Evolutionary conservation across 306 rosid genomes (phyloP).

Genomic region (Corylus americana): DNA sequence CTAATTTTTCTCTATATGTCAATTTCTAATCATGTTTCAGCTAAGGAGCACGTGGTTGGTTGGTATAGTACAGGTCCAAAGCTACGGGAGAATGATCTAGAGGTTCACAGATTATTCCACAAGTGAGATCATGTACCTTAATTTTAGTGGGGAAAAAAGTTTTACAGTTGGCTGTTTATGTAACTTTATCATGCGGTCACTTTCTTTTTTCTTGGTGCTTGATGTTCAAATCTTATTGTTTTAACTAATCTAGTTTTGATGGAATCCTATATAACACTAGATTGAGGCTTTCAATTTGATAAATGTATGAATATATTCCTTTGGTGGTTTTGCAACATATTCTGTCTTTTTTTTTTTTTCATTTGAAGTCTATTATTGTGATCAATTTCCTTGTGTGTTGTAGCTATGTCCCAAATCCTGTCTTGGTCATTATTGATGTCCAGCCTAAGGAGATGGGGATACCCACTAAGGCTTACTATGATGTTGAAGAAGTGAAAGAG

Average conservation of each 20-base stretch:
- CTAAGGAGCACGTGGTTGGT: conserved; percentile 90
- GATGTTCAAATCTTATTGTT: background rate
- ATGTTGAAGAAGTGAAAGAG: conserved; percentile 89
- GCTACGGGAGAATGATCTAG: conserved; percentile 85
- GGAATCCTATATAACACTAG: background rate
- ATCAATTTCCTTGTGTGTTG: conserved; percentile 9
- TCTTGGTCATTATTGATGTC: conserved; percentile 84
- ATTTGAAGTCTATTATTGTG: background rate
- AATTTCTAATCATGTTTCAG: conserved; percentile 39
- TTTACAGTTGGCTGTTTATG: background rate
- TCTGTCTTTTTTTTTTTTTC: background rate
- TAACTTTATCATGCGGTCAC: background rate
- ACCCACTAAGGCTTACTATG: conserved; percentile 95
- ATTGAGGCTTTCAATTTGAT: conserved; percentile 1
- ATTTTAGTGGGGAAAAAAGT: background rate
- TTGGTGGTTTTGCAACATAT: background rate
- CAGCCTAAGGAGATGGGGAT: conserved; percentile 92
- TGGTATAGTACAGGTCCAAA: conserved; percentile 98
- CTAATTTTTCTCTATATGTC: background rate
- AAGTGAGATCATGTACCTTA: conserved; percentile 46
- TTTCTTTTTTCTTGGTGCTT: too few relatives aligned
- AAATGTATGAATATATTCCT: background rate
- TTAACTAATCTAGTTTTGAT: background rate
- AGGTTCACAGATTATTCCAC: conserved; percentile 74
- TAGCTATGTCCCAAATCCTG: conserved; percentile 86